These are phyloP conservation scores for Bretschneidera sinensis DNA, from an alignment of 345 rosid genomes.

Conservation along the genomic window DNA sequence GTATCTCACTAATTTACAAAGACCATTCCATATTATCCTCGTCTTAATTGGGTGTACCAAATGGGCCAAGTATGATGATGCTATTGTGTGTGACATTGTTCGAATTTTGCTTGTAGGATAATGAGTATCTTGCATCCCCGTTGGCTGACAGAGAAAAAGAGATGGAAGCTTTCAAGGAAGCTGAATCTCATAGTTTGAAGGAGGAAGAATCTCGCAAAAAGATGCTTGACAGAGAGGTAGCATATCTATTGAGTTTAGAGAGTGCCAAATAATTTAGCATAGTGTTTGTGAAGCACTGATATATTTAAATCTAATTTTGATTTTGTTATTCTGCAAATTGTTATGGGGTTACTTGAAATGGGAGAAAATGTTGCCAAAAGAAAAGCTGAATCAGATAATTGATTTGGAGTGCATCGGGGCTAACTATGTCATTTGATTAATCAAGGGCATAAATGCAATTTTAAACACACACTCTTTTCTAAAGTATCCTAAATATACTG, in stretches of 20 bases:
- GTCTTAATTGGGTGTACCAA: too few relatives aligned
- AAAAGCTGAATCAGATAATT: background rate
- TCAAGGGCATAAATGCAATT: background rate
- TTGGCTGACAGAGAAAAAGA: conserved; percentile 41
- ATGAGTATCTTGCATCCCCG: conserved; percentile 38
- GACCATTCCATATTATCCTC: too few relatives aligned
- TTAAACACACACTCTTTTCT: background rate
- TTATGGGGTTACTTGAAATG: background rate
- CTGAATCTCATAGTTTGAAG: conserved; percentile 23
- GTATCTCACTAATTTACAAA: too few relatives aligned
- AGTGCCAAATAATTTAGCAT: background rate
- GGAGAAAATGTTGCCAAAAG: background rate
- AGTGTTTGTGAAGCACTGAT: background rate
- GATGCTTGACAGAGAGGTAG: conserved; percentile 28
- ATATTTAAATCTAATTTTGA: background rate
- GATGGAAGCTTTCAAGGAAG: conserved; percentile 21
- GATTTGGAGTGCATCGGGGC: background rate
- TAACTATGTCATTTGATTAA: background rate
- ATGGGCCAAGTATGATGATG: conserved; percentile 7
- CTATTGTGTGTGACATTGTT: conserved; percentile 2
- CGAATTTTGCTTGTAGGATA: conserved; percentile 29
- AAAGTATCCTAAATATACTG: background rate
- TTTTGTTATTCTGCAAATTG: background rate
- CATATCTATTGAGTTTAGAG: background rate
- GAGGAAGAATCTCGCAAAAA: conserved; percentile 24